Evolutionary conservation across 441 rosid species (phyloP).

Genomic region (Erysimum cheiri): DNA sequence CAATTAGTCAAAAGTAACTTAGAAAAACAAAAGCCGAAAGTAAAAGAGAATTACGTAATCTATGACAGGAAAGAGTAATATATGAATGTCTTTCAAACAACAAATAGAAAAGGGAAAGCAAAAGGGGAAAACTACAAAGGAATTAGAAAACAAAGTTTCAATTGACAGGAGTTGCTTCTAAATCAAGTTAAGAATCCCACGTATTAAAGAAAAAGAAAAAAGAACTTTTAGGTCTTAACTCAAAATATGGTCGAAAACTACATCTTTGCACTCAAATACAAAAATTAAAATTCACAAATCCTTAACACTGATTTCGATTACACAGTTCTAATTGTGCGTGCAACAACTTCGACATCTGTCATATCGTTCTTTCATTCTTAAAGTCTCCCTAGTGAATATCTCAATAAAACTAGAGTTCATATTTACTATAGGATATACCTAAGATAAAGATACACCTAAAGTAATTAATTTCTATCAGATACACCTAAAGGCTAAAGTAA

Average conservation of each 20-base stretch:
- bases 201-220: neutral
- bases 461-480: no score
- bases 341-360: conserved; percentile 25
- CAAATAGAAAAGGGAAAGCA: conserved; percentile 24
- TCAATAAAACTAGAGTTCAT: conserved; percentile 12
- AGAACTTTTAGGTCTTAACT: neutral
- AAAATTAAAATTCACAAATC: no score
- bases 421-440: no score
- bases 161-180: conserved; percentile 45
- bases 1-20: conserved; percentile 41
- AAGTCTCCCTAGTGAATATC: conserved; percentile 11
- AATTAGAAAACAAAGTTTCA: conserved; percentile 35
- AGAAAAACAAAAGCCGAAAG: conserved; percentile 41
- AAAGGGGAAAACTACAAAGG: conserved; percentile 26
- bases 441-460: no score
- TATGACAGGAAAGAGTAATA: conserved; percentile 29
- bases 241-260: neutral
- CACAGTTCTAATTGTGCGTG: conserved; percentile 28
- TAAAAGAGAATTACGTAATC: conserved; percentile 34
- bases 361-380: conserved; percentile 1
- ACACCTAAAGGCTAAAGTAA: conserved; percentile 27
- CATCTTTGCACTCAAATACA: no score
- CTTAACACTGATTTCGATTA: conserved; percentile 1
- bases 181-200: conserved; percentile 35
- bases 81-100: conserved; percentile 28